phyloP scores from a whole-genome alignment of 352 stramenopile genomes.

The Phytophthora idaei region DNA sequence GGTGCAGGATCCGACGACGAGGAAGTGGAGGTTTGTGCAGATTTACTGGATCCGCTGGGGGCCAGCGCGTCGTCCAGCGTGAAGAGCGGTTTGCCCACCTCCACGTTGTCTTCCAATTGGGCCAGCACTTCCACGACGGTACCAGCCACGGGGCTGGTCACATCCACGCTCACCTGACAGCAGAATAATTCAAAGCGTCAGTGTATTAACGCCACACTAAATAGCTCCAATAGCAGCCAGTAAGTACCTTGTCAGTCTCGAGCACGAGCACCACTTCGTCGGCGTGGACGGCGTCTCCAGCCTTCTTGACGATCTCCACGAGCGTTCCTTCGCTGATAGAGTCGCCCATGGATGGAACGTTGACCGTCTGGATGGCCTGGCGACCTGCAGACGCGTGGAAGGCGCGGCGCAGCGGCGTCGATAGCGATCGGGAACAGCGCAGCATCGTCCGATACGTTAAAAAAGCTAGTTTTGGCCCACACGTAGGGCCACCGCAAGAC shows the following conservation, averaged over 20 bases:
- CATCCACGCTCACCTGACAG: conserved; percentile 87
- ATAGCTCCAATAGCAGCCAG: background rate
- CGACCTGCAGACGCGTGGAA: conserved; percentile 54
- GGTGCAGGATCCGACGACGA: conserved; percentile 43
- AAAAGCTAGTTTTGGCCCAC: too few relatives aligned
- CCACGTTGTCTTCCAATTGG: conserved; percentile 96
- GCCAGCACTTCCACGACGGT: conserved; percentile 94
- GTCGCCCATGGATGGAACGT: conserved; percentile 92
- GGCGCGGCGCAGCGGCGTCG: conserved; percentile 33
- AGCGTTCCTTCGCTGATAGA: conserved; percentile 99
- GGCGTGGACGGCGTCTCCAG: conserved; percentile 92
- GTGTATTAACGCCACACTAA: background rate
- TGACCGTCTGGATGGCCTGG: conserved; percentile 73
- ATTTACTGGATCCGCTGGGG: conserved; percentile 35
- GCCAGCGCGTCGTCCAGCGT: conserved; percentile 88
- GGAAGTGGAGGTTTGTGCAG: conserved; percentile 16
- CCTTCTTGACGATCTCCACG: conserved; percentile 94
- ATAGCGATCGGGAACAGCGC: conserved; percentile 22
- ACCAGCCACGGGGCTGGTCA: conserved; percentile 90
- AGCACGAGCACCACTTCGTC: conserved; percentile 98
- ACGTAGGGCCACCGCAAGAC: too few relatives aligned
- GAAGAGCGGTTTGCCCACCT: conserved; percentile 94
- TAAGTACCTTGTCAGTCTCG: conserved; percentile 98
- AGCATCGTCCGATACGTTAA: conserved; percentile 21
- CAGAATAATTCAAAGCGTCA: background rate